Evolutionary conservation across 352 stramenopile genomes (phyloP).

Genomic region (Elongisporangium undulatum): DNA sequence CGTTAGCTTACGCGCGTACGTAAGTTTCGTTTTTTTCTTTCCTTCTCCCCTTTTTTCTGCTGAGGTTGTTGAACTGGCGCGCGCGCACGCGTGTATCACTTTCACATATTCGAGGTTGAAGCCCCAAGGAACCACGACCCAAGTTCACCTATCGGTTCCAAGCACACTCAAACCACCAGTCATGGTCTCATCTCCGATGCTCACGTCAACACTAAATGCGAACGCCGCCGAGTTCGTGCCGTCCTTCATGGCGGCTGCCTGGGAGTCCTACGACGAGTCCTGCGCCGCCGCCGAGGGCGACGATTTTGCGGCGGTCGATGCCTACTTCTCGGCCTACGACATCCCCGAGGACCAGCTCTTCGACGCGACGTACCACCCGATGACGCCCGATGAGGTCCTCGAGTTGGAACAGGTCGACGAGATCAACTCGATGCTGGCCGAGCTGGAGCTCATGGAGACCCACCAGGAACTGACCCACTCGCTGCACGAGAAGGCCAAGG

Average conservation of each 20-base stretch:
- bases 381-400: slow-evolving; percentile 48
- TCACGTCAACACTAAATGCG: slow-evolving; percentile 41
- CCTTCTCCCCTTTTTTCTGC: not conserved
- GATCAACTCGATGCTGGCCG: slow-evolving; percentile 72
- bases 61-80: not conserved
- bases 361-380: slow-evolving; percentile 54
- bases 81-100: not conserved
- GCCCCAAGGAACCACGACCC: not conserved
- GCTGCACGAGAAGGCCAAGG: slow-evolving; percentile 46
- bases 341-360: slow-evolving; percentile 80
- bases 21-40: not conserved
- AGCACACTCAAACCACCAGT: not conserved
- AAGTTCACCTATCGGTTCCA: not conserved
- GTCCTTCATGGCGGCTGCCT: slow-evolving; percentile 19
- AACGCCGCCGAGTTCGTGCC: slow-evolving; percentile 57
- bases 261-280: slow-evolving; percentile 13
- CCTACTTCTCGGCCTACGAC: slow-evolving; percentile 38
- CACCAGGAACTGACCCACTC: slow-evolving; percentile 67
- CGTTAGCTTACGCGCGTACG: not conserved
- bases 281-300: slow-evolving; percentile 54
- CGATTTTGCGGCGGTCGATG: slow-evolving; percentile 63
- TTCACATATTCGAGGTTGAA: not conserved
- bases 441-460: slow-evolving; percentile 75
- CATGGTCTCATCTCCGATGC: slow-evolving; percentile 35
- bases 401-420: slow-evolving; percentile 79